Conservation (phyloP, 2,329 filamentous ascomycete species). For the Stachybotrys elegans region DNA sequence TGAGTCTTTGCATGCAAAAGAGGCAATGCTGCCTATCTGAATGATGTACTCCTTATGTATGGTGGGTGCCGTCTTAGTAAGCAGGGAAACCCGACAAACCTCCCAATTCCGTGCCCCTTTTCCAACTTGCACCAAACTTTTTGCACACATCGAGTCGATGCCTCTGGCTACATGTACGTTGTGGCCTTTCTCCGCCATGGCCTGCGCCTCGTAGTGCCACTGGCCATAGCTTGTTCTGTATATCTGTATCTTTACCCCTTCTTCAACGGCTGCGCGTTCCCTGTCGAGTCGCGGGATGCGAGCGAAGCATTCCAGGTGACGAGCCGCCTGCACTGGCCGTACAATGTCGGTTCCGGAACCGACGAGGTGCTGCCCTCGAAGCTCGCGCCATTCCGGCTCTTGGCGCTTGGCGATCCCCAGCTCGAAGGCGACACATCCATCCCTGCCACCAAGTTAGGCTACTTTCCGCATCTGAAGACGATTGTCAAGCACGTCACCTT, state of each 20-base stretch:
- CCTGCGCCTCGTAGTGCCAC: conserved; percentile 48
- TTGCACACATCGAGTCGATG: conserved; percentile 16
- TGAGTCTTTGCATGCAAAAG: too few species aligned
- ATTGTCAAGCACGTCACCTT: conserved; percentile 44
- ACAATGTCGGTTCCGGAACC: conserved; percentile 13
- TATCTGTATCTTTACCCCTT: conserved; percentile 88
- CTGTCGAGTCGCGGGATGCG: conserved; percentile 39
- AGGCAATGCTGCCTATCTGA: too few species aligned
- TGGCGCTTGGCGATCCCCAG: conserved; percentile 87
- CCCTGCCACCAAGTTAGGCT: conserved; percentile 48
- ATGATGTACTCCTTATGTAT: too few species aligned
- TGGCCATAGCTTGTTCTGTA: conserved; percentile 64
- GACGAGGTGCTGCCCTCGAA: conserved; percentile 14
- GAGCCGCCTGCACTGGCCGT: conserved; percentile 38
- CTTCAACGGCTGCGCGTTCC: conserved; percentile 77
- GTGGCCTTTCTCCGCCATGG: conserved; percentile 51
- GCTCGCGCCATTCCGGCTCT: conserved; percentile 74
- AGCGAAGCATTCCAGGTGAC: conserved; percentile 28
- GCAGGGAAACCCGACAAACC: too few species aligned
- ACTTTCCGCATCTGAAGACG: conserved; percentile 48
- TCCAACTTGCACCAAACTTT: not conserved
- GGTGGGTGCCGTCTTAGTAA: too few species aligned
- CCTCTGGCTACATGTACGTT: conserved; percentile 44
- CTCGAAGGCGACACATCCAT: conserved; percentile 89
- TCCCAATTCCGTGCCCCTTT: conserved; percentile 3